Base-by-base conservation (phyloP, 495 filamentous ascomycete genomes). In the Annulohypoxylon maeteangense region DNA sequence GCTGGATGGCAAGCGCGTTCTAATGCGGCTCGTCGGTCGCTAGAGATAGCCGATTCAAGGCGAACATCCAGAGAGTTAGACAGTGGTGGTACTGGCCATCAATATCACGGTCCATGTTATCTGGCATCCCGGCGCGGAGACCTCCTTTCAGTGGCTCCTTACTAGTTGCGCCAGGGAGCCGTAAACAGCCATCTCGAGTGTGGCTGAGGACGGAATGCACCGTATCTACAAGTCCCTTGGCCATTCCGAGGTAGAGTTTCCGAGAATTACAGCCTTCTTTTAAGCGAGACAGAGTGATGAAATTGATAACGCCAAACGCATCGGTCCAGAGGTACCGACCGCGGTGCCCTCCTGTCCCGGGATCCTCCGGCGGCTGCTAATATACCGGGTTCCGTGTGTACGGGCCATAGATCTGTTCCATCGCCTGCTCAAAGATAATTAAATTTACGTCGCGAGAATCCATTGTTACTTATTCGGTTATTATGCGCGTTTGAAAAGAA, bases 51-150 rank as follows among this genome's bases (percentile, higher is more conserved):
- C 89, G 82, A 75, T 90, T 90, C 2, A 91, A 78, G 0, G 88
- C 89, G 68, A 90, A 92, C 88, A 91, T 90, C 89, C 89, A 92
- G 1, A 92, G 70, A 0, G 88, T 90, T 8, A 91, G 77, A 70
- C 90, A 92, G 65, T 91, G 89, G 60, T 90, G 88, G 54, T 91
- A 91, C 72, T 90, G 88, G 2, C 89, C 89, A 74, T 91, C 90
- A 16, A 83, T 79, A 54, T 91, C 89, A 0, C 79, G 66, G 0
- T 88, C 89, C 11, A 55, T 55, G 0, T 77, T 87, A 23, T 84
- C 79, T 5, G 80, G 59, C 75, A 91, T 91, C 3, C 90, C 89
- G 47, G 90, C 91, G 1, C 90, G 83, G 12, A 92, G 77, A 2
- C 89, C 90, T 10, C 89, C 90, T 10, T 77, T 81, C 1, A 91